These are phyloP conservation scores for Colletotrichum cordylinicola DNA, from an alignment of 2,329 filamentous ascomycete species.

Conservation along the genomic window DNA sequence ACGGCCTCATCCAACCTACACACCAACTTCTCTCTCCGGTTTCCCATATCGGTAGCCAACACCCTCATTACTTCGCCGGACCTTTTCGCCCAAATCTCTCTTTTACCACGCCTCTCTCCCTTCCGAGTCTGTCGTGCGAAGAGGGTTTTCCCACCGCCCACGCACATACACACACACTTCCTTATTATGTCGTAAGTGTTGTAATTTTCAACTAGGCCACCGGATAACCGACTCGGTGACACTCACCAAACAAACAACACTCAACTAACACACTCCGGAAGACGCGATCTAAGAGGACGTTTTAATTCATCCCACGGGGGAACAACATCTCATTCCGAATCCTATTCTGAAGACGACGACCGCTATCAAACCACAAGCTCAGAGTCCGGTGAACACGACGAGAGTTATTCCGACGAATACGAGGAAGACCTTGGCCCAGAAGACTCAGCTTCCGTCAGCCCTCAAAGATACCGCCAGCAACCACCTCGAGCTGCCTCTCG, in stretches of 20 bases:
- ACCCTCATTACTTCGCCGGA: constrained; percentile 10
- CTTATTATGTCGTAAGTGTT: constrained; percentile 44
- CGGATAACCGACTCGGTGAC: constrained; percentile 18
- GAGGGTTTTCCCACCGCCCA: constrained; percentile 37
- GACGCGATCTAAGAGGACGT: constrained; percentile 19
- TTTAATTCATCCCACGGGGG: constrained; percentile 9
- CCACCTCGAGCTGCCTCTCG: constrained; percentile 23
- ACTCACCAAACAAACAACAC: constrained; percentile 16
- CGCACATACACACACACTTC: constrained; percentile 27
- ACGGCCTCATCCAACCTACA: background rate
- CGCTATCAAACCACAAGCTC: constrained; percentile 37
- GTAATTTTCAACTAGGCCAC: constrained; percentile 21
- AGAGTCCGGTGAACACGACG: constrained; percentile 29
- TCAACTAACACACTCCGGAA: constrained; percentile 23
- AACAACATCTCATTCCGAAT: constrained; percentile 35
- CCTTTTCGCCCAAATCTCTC: constrained; percentile 27
- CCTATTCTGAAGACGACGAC: constrained; percentile 46
- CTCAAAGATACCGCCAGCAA: constrained; percentile 30
- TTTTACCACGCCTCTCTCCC: constrained; percentile 52
- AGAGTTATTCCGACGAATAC: constrained; percentile 34
- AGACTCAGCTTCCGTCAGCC: constrained; percentile 61
- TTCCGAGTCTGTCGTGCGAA: constrained; percentile 50
- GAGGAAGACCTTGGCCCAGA: constrained; percentile 49
- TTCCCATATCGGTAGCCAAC: constrained; percentile 1
- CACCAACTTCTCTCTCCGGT: background rate